phyloP scores from a whole-genome alignment of 495 filamentous ascomycete genomes.

The Tuber microsphaerosporum region DNA sequence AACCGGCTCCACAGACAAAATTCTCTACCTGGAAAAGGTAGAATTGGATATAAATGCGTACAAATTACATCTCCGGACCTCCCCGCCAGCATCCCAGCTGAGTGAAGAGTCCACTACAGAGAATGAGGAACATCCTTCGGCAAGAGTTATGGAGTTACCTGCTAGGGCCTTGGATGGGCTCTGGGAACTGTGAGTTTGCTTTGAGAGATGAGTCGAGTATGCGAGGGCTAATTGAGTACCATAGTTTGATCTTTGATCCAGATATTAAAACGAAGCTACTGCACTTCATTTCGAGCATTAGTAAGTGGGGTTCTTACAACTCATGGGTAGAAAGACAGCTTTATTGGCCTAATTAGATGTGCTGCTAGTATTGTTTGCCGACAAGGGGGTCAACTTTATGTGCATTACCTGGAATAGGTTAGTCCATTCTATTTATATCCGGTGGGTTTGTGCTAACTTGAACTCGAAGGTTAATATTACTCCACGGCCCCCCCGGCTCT shows the following conservation, averaged over 20 bases:
- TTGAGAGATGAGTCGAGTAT: background rate
- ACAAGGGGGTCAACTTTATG: conserved; percentile 40
- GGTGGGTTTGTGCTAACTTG: conserved; percentile 33
- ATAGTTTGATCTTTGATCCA: conserved; percentile 50
- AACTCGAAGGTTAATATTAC: conserved; percentile 41
- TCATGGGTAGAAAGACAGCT: background rate
- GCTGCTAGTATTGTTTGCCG: conserved; percentile 42
- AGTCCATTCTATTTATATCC: background rate
- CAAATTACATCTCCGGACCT: conserved; percentile 25
- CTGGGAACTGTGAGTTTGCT: conserved; percentile 48
- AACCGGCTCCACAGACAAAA: conserved; percentile 29
- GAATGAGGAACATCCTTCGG: conserved; percentile 19
- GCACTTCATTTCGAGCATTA: conserved; percentile 47
- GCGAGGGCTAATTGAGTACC: background rate
- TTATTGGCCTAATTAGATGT: conserved; percentile 3
- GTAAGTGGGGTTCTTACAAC: conserved; percentile 32
- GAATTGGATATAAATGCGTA: conserved; percentile 35
- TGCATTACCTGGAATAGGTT: conserved; percentile 43
- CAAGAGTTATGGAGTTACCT: conserved; percentile 44
- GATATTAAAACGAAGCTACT: conserved; percentile 47
- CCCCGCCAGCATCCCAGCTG: conserved; percentile 8
- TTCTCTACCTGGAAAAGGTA: conserved; percentile 28
- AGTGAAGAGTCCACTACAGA: conserved; percentile 10
- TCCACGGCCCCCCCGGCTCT: conserved; percentile 53
- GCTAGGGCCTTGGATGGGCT: conserved; percentile 45